These are phyloP conservation scores for Aegle marmelos DNA, from an alignment of 345 rosid species.

Conservation along the genomic window DNA sequence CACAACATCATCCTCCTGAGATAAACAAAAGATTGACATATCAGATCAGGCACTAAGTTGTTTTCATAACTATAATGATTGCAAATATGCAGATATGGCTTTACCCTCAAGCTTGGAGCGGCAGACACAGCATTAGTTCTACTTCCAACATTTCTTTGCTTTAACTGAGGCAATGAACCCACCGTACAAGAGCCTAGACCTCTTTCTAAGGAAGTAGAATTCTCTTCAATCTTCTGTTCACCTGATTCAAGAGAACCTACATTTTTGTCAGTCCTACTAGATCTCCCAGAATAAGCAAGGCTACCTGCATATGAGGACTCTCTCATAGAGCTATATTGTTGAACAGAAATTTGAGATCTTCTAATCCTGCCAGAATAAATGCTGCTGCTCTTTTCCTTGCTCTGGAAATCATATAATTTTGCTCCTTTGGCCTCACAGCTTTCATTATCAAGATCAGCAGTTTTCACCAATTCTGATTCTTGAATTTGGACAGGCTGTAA, in stretches of 20 bases:
- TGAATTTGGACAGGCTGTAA: conserved; percentile 22
- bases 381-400: conserved; percentile 28
- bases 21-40: conserved; percentile 1
- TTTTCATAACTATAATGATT: neutral
- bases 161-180: neutral
- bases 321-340: conserved; percentile 15
- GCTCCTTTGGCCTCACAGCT: conserved; percentile 23
- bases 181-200: neutral
- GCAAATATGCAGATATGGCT: neutral
- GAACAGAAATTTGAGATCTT: conserved; percentile 33
- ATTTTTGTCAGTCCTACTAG: neutral
- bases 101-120: conserved; percentile 3
- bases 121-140: neutral
- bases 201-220: neutral
- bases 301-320: conserved; percentile 25
- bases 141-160: conserved; percentile 1
- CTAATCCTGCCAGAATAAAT: conserved; percentile 26
- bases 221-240: neutral
- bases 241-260: neutral
- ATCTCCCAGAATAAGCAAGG: conserved; percentile 16
- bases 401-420: conserved; percentile 25
- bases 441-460: conserved; percentile 26
- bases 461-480: conserved; percentile 28
- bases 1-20: conserved; percentile 7
- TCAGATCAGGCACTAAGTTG: neutral